These are phyloP conservation scores for Hippophae gyantsensis DNA, from an alignment of 306 rosid genomes.

Conservation along the genomic window DNA sequence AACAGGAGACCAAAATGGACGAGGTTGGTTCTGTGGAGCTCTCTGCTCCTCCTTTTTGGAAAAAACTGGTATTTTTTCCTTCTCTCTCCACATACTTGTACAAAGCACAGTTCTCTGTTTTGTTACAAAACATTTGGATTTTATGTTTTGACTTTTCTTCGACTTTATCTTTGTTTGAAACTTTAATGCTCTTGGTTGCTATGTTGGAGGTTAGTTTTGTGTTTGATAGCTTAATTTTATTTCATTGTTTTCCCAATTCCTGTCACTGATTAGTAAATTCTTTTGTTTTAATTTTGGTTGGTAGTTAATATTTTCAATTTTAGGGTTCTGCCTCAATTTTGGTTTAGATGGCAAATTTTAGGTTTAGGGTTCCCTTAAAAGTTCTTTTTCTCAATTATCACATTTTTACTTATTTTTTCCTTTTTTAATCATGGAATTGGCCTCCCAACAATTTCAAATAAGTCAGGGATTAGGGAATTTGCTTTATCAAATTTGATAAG, in stretches of 20 bases:
- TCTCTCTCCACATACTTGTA: neutral
- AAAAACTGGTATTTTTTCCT: slow-evolving; percentile 61
- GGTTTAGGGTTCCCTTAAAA: slow-evolving; percentile 22
- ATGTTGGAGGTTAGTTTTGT: neutral
- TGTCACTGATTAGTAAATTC: neutral
- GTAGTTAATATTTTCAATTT: neutral
- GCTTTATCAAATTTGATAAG: too few species aligned
- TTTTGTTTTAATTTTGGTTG: slow-evolving; percentile 4
- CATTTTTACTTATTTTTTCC: too few species aligned
- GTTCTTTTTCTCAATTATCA: neutral
- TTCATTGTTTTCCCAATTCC: neutral
- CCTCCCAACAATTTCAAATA: too few species aligned
- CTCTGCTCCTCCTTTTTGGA: slow-evolving; percentile 87
- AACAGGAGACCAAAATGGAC: slow-evolving; percentile 35
- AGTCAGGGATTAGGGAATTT: too few species aligned
- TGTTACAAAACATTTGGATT: neutral
- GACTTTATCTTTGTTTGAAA: too few species aligned
- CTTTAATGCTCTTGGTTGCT: too few species aligned
- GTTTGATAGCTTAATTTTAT: neutral
- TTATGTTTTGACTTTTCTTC: neutral
- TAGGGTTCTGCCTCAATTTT: slow-evolving; percentile 17
- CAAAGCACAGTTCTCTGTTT: neutral
- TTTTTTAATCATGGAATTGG: too few species aligned
- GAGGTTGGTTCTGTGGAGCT: slow-evolving; percentile 70
- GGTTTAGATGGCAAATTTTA: slow-evolving; percentile 3